Percentiles rank a stretch among this genome's conserved stretches.
These are phyloP conservation scores for Ustilago sp. DNA, from an alignment of 1,284 basidiomycete genomes.

Conservation along the genomic window DNA sequence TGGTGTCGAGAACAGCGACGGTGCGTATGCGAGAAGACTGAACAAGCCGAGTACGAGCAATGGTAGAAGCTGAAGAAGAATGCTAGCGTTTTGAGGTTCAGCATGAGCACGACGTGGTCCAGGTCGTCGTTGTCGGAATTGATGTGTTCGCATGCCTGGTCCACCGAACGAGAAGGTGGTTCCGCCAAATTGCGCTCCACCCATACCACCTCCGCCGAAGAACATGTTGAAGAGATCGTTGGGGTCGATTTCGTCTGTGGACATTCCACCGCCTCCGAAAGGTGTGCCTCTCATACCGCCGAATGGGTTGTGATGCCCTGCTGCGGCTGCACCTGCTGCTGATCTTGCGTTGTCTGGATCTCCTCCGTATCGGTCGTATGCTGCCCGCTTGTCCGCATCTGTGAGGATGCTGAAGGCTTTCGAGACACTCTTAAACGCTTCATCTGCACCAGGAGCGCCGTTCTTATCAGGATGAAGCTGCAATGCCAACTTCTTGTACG, in stretches of 20 bases:
- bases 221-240: conserved; percentile 99
- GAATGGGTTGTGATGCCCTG: conserved; percentile 36
- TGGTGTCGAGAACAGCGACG: conserved; percentile 77
- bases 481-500: conserved; percentile 96
- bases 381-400: conserved; percentile 90
- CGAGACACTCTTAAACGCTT: conserved; percentile 98
- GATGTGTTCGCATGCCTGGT: conserved; percentile 59
- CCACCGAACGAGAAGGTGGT: conserved; percentile 66
- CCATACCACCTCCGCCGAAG: conserved; percentile 82
- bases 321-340: conserved; percentile 73
- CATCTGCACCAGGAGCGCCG: conserved; percentile 95
- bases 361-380: conserved; percentile 84
- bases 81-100: conserved; percentile 75
- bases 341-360: conserved; percentile 86
- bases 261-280: conserved; percentile 47
- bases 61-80: conserved; percentile 86
- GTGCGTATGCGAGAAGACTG: conserved; percentile 85
- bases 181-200: conserved; percentile 52
- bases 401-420: conserved; percentile 97
- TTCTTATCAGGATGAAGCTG: conserved; percentile 98
- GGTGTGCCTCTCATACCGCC: conserved; percentile 42
- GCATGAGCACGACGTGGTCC: conserved; percentile 66
- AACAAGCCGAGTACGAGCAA: conserved; percentile 72
- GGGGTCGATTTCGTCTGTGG: conserved; percentile 84
- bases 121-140: conserved; percentile 49